Evolutionary conservation across 139 green algal genomes (phyloP), one percentile per base, ranked within the genome.

Genomic region (Edaphochlamys debaryana): DNA sequence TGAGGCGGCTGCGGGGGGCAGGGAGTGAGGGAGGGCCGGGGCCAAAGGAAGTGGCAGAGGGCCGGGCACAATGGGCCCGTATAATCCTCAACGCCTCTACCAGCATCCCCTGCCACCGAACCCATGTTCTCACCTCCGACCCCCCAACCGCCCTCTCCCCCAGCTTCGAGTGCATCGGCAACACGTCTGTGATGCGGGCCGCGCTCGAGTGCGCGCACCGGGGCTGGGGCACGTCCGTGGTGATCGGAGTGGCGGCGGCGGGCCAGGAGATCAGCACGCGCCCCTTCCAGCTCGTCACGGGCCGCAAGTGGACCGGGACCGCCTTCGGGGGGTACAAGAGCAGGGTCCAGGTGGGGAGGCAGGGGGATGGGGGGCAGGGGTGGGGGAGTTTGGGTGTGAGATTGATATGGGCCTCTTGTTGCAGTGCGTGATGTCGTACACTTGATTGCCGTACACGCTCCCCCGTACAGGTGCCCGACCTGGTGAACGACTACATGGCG

Each of bases 231-330:
- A 85, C 94, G 83, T 93, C 82, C 0, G 88, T 97, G 0, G 90
- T 98, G 40, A 96, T 97, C 41, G 95, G 96, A 8, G 96, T 99
- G 73, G 96, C 96, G 23, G 95, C 86, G 1, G 75, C 94, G 34
- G 95, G 95, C 27, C 90, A 98, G 90, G 95, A 98, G 92, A 97
- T 99, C 68, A 87, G 84, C 69, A 99, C 96, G 22, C 90, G 97
- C 7, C 97, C 97, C 32, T 99, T 99, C 92, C 97, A 99, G 91
- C 92, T 99, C 20, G 95, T 98, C 52, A 98, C 96, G 19, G 96
- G 96, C 6, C 90, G 96, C 19, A 70, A 92, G 41, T 99, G 96
- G 97, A 96, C 93, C 87, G 97, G 97, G 41, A 98, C 96, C 9
- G 97, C 97, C 0, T 99, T 99, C 92, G 97, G 96, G 1, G 96